phyloP scores from a whole-genome alignment of 1,284 basidiomycete species.

The Ceratobasidium sp. region DNA sequence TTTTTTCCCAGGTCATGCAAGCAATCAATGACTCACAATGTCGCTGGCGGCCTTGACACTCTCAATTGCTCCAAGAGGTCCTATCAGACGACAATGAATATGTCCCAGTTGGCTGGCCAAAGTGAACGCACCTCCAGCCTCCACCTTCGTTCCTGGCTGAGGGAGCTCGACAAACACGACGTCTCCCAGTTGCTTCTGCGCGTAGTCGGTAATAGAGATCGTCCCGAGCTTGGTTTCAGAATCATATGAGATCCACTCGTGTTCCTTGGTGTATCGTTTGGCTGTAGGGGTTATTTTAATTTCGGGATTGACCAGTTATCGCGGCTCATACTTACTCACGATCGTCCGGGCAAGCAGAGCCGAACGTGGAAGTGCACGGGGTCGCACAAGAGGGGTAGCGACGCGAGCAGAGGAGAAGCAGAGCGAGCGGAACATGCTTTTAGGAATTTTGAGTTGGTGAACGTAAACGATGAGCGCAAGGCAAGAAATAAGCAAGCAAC shows the following conservation, averaged over 20 bases:
- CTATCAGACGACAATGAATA: no score
- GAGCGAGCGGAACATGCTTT: conserved; percentile 25
- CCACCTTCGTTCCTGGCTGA: conserved; percentile 67
- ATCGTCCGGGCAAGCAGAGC: conserved; percentile 14
- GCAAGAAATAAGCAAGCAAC: neutral
- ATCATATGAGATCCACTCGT: conserved; percentile 88
- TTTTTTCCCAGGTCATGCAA: conserved; percentile 8
- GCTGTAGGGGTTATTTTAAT: conserved; percentile 58
- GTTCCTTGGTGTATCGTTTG: conserved; percentile 84
- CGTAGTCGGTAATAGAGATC: conserved; percentile 91
- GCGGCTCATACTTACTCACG: conserved; percentile 22
- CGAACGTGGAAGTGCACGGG: neutral
- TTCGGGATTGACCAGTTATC: conserved; percentile 46
- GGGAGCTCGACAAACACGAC: conserved; percentile 98
- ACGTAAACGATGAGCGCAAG: neutral
- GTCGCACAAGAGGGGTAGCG: conserved; percentile 3
- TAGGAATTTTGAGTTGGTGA: conserved; percentile 2
- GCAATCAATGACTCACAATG: conserved; percentile 61
- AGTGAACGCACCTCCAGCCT: conserved; percentile 72
- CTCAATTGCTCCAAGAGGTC: conserved; percentile 93
- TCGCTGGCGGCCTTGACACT: conserved; percentile 98
- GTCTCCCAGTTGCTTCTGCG: conserved; percentile 91
- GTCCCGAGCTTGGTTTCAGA: conserved; percentile 78
- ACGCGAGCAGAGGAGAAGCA: conserved; percentile 20
- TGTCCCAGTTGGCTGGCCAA: no score